Base-by-base conservation (phyloP, 371 early-diverging fungal species). In the Lichtheimia ramosa region DNA sequence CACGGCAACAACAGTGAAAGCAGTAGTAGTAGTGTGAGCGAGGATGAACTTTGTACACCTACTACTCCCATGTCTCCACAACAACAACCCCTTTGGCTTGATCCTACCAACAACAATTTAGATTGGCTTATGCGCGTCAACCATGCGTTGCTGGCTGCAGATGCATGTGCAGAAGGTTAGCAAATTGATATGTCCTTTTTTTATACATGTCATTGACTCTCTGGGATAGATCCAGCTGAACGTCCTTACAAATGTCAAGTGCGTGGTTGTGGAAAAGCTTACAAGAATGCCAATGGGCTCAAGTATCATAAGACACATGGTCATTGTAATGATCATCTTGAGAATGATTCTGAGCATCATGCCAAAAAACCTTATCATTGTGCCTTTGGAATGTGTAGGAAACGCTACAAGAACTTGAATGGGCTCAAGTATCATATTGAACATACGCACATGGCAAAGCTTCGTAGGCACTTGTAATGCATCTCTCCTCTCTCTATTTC, bases 321-420 rank as follows among this genome's bases (percentile, higher is more conserved):
- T 18, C 62, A 62, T 16, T 62, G 62, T 51, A 50, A 51, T 1
- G 72, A 72, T 15, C 57, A 69, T 5, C 49, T 57, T 1, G 68
- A 67, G 41, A 65, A 60, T 42, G 76, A 81, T 48, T 68, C 68
- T 12, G 74, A 74, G 28, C 72, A 54, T 12, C 68, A 61, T 39
- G 68, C 69, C 12, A 63, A 79, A 25, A 93, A 91, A 61, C 96
- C 94, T 6, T 95, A 89, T 77, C 81, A 77, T 15, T 97, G 98
- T 66, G 77, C 88, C 12, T 71, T 93, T 34, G 79, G 83, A 7
- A 82, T 79, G 21, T 97, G 98, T 73, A 82, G 84, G 39, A 96
- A 94, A 67, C 82, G 90, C 12, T 98, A 98, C 82, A 98, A 97
- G 82, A 98, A 97, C 75, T 70, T 92, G 64, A 97, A 96, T 65